Evolutionary conservation across 2,329 filamentous ascomycete species (phyloP), one percentile per base, ranked within the genome.

Genomic region (Aspergillus floridensis): DNA sequence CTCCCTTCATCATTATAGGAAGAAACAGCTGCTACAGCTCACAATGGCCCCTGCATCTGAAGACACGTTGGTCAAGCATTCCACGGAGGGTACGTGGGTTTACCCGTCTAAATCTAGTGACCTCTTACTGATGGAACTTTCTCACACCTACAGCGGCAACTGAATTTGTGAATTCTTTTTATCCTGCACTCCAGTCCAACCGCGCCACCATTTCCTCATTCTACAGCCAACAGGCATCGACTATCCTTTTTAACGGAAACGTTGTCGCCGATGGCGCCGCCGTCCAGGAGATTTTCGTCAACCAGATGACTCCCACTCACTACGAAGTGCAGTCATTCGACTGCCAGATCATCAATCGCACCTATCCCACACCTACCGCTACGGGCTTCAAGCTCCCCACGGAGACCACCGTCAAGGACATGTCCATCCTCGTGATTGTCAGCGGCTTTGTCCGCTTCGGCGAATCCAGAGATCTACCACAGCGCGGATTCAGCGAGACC

Each of bases 231-330:
- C 82, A 75, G 0, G 69, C 81, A 3, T 78, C 90, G 54, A 86
- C 87, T 71, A 92, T 96, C 68, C 84, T 86, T 68, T 88, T 92
- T 81, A 96, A 96, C 77, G 92, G 92, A 67, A 86, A 87, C 51
- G 76, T 84, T 2, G 78, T 91, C 41, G 75, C 83, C 35, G 82
- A 85, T 58, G 88, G 87, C 0, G 77, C 80, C 53, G 86, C 87
- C 49, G 88, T 92, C 68, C 86, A 88, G 67, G 81, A 82, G 19
- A 82, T 92, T 29, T 89, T 92, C 65, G 82, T 87, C 59, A 82
- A 83, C 5, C 86, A 92, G 67, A 84, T 88, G 76, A 85, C 79
- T 49, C 76, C 65, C 66, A 78, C 77, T 77, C 87, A 81, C 66
- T 95, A 91, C 77, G 90, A 93, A 58, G 81, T 92, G 57, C 87